Conservation (phyloP, 2,329 filamentous ascomycete species). For the Alternaria sp. region DNA sequence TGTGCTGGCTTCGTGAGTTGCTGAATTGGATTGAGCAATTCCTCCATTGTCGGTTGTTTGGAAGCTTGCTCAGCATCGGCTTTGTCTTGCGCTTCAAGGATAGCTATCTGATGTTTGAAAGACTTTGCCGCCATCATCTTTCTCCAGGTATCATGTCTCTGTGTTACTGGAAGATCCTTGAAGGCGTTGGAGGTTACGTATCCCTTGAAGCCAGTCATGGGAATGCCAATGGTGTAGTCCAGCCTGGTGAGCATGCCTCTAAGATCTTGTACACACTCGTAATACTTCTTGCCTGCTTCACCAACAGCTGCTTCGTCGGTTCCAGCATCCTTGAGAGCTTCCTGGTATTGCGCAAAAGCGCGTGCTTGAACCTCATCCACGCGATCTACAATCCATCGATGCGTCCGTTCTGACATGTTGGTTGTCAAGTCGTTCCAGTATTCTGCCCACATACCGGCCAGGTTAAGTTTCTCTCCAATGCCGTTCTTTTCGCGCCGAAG, state of each 20-base stretch:
- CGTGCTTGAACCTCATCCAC: conserved; percentile 24
- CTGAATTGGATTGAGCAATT: conserved; percentile 4
- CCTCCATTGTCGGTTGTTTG: neutral
- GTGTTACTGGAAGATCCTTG: conserved; percentile 9
- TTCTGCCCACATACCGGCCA: conserved; percentile 31
- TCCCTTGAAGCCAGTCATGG: conserved; percentile 30
- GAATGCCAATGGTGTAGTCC: conserved; percentile 20
- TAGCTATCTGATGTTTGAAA: conserved; percentile 10
- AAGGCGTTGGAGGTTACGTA: conserved; percentile 3
- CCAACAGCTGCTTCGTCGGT: neutral
- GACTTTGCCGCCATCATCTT: conserved; percentile 15
- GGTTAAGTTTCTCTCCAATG: conserved; percentile 15
- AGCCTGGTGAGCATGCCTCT: conserved; percentile 15
- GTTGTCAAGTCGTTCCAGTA: conserved; percentile 18
- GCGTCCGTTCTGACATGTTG: conserved; percentile 22
- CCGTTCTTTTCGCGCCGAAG: conserved; percentile 20
- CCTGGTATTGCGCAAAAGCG: neutral
- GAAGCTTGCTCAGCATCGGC: neutral
- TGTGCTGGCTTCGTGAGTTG: conserved; percentile 15
- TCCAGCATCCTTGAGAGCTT: neutral
- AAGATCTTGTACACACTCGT: conserved; percentile 21
- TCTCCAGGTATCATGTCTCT: conserved; percentile 7
- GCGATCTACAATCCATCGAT: conserved; percentile 28
- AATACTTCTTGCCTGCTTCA: conserved; percentile 25
- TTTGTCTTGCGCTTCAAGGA: conserved; percentile 13